Evolutionary conservation across 805 yeast species (phyloP), one percentile per base, ranked within the genome.

Genomic region (Ogataea henricii): DNA sequence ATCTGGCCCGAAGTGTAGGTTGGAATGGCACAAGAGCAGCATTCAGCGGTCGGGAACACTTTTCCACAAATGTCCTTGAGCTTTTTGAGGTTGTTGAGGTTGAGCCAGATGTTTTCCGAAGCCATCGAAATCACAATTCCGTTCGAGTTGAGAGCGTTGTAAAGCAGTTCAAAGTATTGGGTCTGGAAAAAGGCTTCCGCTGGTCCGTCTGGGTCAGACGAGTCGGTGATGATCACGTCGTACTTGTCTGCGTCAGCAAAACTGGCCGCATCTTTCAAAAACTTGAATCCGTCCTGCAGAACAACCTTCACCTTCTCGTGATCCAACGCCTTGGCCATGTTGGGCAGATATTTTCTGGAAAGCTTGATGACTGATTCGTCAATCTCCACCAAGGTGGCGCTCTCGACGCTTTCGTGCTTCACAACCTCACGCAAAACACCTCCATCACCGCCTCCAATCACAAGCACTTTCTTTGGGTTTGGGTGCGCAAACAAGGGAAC

Each of bases 381-480:
- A 53, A 90, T 91, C 63, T 90, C 97, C n/a, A 88, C 92, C 65
- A 90, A 74, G 12, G 86, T 84, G 13, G 87, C 85, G 40, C 71
- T 67, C 55, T 85, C 84, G 3, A 84, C 77, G 38, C 76, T 71
- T 5, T 76, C 72, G 33, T 72, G 71, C 68, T 90, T 91, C 39
- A 89, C 81, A 14, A 88, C 83, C 66, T 90, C 97, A 59, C 97
- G 78, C 30, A 91, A 70, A 17, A 90, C 96, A 52, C 97, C 97
- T 54, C 97, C 96, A 66, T 90, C 97, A 36, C 97, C 97, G 21
- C 97, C 97, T 22, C 97, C 97, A 58, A 90, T 87, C 25, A 90
- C 94, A 43, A 90, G 76, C 8, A 89, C 95, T 46, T 76, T 78
- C 57, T 78, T 79, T 1, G 97, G 97, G 35, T 73, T 60, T 3